Percentiles rank a stretch among this genome's conserved stretches.
phyloP scores from a whole-genome alignment of 306 rosid genomes.

The Sechiopsis laciniata region DNA sequence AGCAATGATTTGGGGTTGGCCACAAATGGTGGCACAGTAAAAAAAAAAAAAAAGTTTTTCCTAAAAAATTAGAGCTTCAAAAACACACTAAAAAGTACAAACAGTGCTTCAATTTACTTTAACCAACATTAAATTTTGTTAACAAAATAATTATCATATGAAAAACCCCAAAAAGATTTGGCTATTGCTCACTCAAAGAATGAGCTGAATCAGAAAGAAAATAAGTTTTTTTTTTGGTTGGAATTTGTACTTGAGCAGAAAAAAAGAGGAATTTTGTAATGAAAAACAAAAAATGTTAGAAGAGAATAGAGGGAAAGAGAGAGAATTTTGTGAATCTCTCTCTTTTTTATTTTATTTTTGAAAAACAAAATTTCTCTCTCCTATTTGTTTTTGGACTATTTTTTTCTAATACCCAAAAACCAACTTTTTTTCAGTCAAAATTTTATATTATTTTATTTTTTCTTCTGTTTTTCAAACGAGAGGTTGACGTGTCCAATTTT shows the following conservation, averaged over 20 bases:
- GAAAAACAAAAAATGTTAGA: conserved; percentile 14
- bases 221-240: background rate
- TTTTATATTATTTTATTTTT: background rate
- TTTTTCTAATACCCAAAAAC: background rate
- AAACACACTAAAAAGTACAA: conserved; percentile 12
- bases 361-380: too few relatives aligned
- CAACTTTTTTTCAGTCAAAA: background rate
- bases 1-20: conserved; percentile 63
- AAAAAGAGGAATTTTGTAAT: conserved; percentile 8
- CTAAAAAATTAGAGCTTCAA: conserved; percentile 25
- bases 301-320: background rate
- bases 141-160: background rate
- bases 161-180: background rate
- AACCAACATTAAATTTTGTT: background rate
- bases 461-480: background rate
- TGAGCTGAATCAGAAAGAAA: background rate
- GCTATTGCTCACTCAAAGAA: background rate
- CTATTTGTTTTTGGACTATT: background rate
- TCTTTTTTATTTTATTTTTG: background rate
- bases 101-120: background rate
- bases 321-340: background rate
- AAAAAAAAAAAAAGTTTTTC: too few relatives aligned
- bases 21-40: conserved; percentile 72
- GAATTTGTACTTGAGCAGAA: conserved; percentile 13
- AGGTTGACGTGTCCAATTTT: background rate